Conservation (phyloP, 345 rosid species). For the Orychophragmus violaceus region DNA sequence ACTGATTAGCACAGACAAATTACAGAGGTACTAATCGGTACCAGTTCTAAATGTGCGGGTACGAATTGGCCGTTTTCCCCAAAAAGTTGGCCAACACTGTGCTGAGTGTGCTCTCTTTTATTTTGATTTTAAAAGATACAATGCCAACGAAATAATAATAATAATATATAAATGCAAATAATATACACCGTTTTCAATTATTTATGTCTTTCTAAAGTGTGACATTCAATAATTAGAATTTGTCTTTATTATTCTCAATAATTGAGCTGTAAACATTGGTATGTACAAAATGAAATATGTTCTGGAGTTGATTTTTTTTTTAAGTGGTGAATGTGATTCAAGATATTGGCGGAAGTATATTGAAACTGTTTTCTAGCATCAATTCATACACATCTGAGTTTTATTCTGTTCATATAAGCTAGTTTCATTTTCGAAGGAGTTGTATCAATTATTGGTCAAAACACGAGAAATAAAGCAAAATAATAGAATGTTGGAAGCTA, state of each 20-base stretch:
- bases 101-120: neutral
- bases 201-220: neutral
- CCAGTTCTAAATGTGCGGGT: too few relatives aligned
- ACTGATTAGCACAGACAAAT: too few relatives aligned
- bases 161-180: neutral
- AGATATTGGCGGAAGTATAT: neutral
- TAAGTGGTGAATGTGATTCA: neutral
- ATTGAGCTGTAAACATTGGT: neutral
- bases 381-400: neutral
- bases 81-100: slow-evolving; percentile 12
- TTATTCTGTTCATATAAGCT: neutral
- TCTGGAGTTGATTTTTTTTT: neutral
- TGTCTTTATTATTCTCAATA: neutral
- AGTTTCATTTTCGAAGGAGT: neutral
- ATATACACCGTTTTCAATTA: neutral
- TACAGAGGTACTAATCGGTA: too few relatives aligned
- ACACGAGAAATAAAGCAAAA: slow-evolving; percentile 1
- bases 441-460: neutral
- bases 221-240: neutral
- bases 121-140: neutral
- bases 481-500: slow-evolving; percentile 12
- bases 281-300: neutral
- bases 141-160: neutral
- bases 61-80: too few relatives aligned
- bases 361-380: neutral